A percentile compares a stretch with the other conserved stretches of the same genome.
These are phyloP conservation scores for Lactarius evosmus DNA, from an alignment of 768 basidiomycete species.

Conservation along the genomic window DNA sequence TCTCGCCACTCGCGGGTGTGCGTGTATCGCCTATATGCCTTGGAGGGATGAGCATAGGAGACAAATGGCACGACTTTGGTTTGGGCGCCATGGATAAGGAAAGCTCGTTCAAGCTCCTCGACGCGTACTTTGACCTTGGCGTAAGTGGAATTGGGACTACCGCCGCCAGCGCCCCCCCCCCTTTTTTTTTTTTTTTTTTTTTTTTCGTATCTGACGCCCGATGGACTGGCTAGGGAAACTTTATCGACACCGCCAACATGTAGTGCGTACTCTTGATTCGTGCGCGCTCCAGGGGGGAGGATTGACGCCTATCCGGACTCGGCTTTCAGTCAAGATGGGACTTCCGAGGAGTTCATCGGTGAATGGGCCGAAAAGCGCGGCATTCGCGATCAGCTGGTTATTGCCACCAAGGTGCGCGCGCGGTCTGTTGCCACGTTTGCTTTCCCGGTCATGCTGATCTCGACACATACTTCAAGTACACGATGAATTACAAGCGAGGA, in stretches of 20 bases:
- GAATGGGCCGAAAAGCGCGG: slow-evolving; percentile 41
- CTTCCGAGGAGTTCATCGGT: slow-evolving; percentile 39
- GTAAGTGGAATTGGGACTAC: background rate
- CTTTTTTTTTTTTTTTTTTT: too few species aligned
- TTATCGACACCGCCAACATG: slow-evolving; percentile 39
- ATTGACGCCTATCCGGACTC: background rate
- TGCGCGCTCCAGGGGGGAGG: too few species aligned
- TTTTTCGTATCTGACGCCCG: background rate
- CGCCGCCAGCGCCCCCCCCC: too few species aligned
- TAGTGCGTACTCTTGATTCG: slow-evolving; percentile 30
- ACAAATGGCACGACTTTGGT: slow-evolving; percentile 36
- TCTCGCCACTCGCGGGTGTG: slow-evolving; percentile 37
- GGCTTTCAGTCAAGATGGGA: slow-evolving; percentile 28
- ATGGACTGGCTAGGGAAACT: slow-evolving; percentile 29
- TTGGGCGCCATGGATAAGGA: slow-evolving; percentile 39
- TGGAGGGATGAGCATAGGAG: slow-evolving; percentile 41
- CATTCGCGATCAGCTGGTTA: slow-evolving; percentile 40
- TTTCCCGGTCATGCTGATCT: background rate
- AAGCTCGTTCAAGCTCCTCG: slow-evolving; percentile 39
- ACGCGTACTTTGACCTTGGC: slow-evolving; percentile 38
- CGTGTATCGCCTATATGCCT: slow-evolving; percentile 40
- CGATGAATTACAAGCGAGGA: slow-evolving; percentile 29
- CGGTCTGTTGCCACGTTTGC: background rate
- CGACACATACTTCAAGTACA: slow-evolving; percentile 28
- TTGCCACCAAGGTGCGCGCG: slow-evolving; percentile 30